Evolutionary conservation across 306 rosid genomes (phyloP).

Genomic region (Glycine soja): DNA sequence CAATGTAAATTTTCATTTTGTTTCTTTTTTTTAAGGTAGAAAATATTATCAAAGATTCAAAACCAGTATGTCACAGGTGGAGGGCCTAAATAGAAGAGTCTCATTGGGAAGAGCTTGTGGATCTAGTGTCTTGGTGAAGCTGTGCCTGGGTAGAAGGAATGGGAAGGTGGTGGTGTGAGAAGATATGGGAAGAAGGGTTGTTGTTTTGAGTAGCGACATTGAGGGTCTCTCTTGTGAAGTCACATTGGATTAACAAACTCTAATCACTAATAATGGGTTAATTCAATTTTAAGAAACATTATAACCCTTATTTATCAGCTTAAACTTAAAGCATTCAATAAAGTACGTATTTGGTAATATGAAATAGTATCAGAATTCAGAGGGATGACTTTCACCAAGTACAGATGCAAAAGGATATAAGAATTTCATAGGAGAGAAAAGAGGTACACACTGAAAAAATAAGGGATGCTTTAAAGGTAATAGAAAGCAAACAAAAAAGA

Average conservation of each 20-base stretch:
- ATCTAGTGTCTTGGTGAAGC: too few species aligned
- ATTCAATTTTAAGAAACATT: too few species aligned
- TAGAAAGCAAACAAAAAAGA: neutral
- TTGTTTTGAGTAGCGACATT: conserved; percentile 35
- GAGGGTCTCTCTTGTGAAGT: neutral
- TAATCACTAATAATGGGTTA: too few species aligned
- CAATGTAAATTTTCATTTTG: too few species aligned
- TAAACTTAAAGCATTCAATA: neutral
- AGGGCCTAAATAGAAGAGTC: too few species aligned
- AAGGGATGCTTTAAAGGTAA: neutral
- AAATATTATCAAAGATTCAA: too few species aligned
- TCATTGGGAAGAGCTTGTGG: too few species aligned
- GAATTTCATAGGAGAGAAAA: neutral
- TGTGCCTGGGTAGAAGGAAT: too few species aligned
- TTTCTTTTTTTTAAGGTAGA: too few species aligned
- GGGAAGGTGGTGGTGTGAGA: conserved; percentile 26
- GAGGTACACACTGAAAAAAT: neutral
- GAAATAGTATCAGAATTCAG: neutral
- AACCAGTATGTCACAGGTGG: too few species aligned
- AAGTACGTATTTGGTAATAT: neutral
- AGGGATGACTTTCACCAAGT: neutral
- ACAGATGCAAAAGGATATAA: neutral
- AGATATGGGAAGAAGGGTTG: conserved; percentile 34
- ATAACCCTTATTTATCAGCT: neutral
- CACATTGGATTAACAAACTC: too few species aligned